Conservation (phyloP, 108 stramenopile species). For the Fragilariopsis cylindrus region DNA sequence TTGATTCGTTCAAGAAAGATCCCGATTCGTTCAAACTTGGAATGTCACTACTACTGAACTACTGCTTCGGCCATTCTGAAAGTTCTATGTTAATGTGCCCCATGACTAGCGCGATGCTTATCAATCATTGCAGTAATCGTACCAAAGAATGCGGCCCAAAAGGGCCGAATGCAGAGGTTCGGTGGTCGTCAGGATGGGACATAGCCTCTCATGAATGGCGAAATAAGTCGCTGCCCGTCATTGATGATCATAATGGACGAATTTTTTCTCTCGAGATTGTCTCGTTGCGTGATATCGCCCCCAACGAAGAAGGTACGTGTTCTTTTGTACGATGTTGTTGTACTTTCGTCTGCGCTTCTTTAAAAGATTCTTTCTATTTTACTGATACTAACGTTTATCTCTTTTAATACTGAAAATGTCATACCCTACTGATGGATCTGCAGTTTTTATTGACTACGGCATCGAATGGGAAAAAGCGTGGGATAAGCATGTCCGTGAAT, state of each 20-base stretch:
- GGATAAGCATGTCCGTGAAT: slow-evolving; percentile 41
- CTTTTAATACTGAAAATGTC: not conserved
- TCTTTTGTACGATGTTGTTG: not conserved
- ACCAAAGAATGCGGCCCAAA: slow-evolving; percentile 3
- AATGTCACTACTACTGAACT: slow-evolving; percentile 48
- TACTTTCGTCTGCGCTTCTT: not conserved
- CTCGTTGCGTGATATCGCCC: slow-evolving; percentile 52
- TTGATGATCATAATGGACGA: not conserved
- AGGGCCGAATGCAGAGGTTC: slow-evolving; percentile 53
- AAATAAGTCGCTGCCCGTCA: not conserved
- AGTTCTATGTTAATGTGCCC: slow-evolving; percentile 67
- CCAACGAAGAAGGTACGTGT: slow-evolving; percentile 48
- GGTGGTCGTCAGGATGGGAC: slow-evolving; percentile 27
- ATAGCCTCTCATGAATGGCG: slow-evolving; percentile 15
- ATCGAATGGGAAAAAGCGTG: slow-evolving; percentile 60
- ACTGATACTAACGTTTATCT: not conserved
- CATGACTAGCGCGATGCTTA: slow-evolving; percentile 12
- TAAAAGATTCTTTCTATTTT: not conserved
- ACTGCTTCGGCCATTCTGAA: slow-evolving; percentile 64
- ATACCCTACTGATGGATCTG: slow-evolving; percentile 40
- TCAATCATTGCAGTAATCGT: slow-evolving; percentile 30
- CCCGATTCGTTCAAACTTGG: not conserved
- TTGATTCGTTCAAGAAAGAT: not conserved
- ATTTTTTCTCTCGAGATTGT: slow-evolving; percentile 43
- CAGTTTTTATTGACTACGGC: slow-evolving; percentile 72